Evolutionary conservation across 2,329 filamentous ascomycete species (phyloP).

Genomic region (Paraphaeosphaeria minitans): DNA sequence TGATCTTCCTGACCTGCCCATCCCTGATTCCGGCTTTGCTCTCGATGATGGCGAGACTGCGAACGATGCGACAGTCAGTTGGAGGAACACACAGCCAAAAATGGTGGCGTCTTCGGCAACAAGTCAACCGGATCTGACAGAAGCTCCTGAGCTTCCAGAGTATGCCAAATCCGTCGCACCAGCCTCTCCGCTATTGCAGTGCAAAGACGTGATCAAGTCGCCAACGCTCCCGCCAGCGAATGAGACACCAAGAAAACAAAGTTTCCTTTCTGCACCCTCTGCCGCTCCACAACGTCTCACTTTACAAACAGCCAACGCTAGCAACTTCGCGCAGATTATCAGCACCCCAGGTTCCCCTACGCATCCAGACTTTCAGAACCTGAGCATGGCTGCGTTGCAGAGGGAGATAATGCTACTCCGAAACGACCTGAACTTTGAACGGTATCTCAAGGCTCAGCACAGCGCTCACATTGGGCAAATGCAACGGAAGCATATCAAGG

Average conservation of each 20-base stretch:
- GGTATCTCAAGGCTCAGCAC: constrained; percentile 83
- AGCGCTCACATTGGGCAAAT: constrained; percentile 80
- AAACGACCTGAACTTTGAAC: constrained; percentile 82
- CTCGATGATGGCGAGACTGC: constrained; percentile 37
- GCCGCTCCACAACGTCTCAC: constrained; percentile 28
- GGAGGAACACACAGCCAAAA: constrained; percentile 61
- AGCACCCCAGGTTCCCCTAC: constrained; percentile 28
- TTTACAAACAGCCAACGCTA: constrained; percentile 39
- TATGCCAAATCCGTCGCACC: constrained; percentile 53
- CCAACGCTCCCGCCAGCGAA: constrained; percentile 64
- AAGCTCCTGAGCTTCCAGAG: constrained; percentile 38
- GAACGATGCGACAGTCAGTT: constrained; percentile 50
- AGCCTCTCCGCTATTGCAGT: constrained; percentile 53
- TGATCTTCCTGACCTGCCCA: constrained; percentile 48
- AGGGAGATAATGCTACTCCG: constrained; percentile 76
- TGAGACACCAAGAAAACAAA: constrained; percentile 29
- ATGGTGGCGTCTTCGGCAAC: constrained; percentile 44
- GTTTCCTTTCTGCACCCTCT: constrained; percentile 23
- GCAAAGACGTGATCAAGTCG: constrained; percentile 59
- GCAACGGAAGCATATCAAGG: constrained; percentile 73
- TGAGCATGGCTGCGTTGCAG: constrained; percentile 60
- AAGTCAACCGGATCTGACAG: constrained; percentile 27
- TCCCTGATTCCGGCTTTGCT: constrained; percentile 40
- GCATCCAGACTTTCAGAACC: constrained; percentile 38
- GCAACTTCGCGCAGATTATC: constrained; percentile 39